Percentiles rank a stretch among this genome's conserved stretches.
phyloP scores from a whole-genome alignment of 2,329 filamentous ascomycete genomes.

The Chaetothyriales sp. region DNA sequence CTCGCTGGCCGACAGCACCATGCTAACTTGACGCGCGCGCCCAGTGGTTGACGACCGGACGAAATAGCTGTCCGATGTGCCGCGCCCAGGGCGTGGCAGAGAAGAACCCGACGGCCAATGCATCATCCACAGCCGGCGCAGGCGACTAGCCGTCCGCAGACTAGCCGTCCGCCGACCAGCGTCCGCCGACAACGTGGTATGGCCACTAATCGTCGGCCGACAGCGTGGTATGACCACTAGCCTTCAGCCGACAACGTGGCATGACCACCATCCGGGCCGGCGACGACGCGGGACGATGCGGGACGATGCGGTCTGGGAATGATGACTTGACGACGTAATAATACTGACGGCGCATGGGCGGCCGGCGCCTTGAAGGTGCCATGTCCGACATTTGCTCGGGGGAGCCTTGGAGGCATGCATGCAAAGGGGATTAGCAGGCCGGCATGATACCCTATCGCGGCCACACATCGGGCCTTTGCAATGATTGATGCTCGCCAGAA shows the following conservation, averaged over 20 bases:
- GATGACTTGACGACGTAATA: background rate
- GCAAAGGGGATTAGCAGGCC: background rate
- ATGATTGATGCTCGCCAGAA: background rate
- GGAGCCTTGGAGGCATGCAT: background rate
- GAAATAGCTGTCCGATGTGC: conserved; percentile 51
- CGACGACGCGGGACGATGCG: background rate
- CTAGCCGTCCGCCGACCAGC: too few relatives aligned
- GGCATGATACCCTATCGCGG: background rate
- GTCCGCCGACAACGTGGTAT: background rate
- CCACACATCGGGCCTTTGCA: background rate
- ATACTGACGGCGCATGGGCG: background rate
- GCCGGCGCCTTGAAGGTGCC: background rate
- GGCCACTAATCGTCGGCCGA: background rate
- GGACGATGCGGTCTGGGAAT: background rate
- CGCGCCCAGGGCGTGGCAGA: conserved; percentile 46
- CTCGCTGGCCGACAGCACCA: conserved; percentile 6
- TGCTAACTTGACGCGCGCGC: conserved; percentile 19
- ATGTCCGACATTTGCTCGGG: background rate
- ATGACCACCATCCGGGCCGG: background rate
- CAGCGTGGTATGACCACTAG: background rate
- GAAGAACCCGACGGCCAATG: conserved; percentile 3
- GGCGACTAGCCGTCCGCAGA: background rate
- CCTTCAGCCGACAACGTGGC: background rate
- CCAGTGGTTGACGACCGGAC: conserved; percentile 55
- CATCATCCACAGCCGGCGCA: background rate